Evolutionary conservation across 371 early-diverging fungal species (phyloP), one percentile per base, ranked within the genome.

Genomic region (Smittium culicis): DNA sequence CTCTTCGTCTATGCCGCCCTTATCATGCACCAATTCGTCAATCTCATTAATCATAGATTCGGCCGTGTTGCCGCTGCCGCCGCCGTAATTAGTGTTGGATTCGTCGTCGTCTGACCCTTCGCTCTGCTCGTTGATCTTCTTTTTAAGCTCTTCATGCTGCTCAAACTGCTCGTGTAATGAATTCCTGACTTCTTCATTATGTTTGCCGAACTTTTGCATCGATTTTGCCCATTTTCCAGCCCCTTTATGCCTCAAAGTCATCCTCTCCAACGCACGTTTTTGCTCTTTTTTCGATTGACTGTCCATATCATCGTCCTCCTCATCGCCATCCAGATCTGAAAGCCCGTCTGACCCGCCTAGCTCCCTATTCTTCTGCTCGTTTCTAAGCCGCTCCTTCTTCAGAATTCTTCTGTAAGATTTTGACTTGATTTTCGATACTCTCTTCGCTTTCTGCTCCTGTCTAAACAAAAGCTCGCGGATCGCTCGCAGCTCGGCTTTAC

Each of bases 361-460:
- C 70, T 73, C 70, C 67, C 80, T 56, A 1, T 67, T 74, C 58
- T 69, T 57, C 34, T 76, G 74, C 72, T 77, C 81, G 60, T 70
- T 82, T 63, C 77, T 75, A 66, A 67, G 75, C 66, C 69, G 70
- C 28, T 78, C 72, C 69, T 80, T 82, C 69, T 89, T 90, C 73
- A 89, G 87, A 34, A 97, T 83, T 70, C 89, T 87, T 61, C 90
- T 86, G 73, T 91, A 98, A 16, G 90, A 79, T 77, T 95, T 96
- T 79, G 89, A 88, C 80, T 98, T 98, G 79, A 98, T 96, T 81
- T 98, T 98, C 64, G 93, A 88, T 35, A 90, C 79, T 66, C 93
- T 85, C 76, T 92, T 95, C 63, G 87, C 86, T 71, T 94, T 94
- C 55, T 84, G 81, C 73, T 98, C 96, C 63, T 90, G 84, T 56